Conservation (phyloP, 352 stramenopile genomes). For the Thraustochytrium sp. region DNA sequence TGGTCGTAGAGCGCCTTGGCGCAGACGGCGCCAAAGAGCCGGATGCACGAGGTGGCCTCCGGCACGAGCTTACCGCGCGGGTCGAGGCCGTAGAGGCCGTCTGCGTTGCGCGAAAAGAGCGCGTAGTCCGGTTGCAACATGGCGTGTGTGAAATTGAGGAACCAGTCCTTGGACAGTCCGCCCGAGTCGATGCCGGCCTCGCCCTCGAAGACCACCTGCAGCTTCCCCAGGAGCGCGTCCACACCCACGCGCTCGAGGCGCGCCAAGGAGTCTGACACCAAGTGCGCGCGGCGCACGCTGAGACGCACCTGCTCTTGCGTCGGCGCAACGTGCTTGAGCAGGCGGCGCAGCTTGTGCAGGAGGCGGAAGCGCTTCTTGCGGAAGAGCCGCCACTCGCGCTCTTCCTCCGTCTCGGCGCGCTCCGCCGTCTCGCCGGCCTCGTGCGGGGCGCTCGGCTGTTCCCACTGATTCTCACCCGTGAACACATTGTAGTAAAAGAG, state of each 20-base stretch:
- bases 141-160: conserved; percentile 60
- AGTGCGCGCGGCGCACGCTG: conserved; percentile 56
- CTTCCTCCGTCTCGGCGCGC: conserved; percentile 56
- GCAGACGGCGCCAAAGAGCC: conserved; percentile 60
- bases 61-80: background rate
- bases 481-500: conserved; percentile 78
- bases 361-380: conserved; percentile 74
- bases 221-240: conserved; percentile 61
- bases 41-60: background rate
- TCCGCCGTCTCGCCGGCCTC: conserved; percentile 60
- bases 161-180: conserved; percentile 80
- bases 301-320: conserved; percentile 49
- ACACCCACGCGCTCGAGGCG: conserved; percentile 57
- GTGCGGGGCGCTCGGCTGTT: conserved; percentile 56
- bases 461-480: conserved; percentile 32
- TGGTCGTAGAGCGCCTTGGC: conserved; percentile 75
- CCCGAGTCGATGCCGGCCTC: conserved; percentile 76
- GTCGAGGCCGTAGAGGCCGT: background rate
- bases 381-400: conserved; percentile 70
- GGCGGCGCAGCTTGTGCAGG: conserved; percentile 60
- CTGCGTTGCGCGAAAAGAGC: background rate
- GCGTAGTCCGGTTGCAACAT: conserved; percentile 23
- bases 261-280: conserved; percentile 65
- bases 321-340: conserved; percentile 51
- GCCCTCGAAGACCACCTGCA: conserved; percentile 69